phyloP scores from a whole-genome alignment of 176 grass and related monocot species.

The Juncus inflexus region DNA sequence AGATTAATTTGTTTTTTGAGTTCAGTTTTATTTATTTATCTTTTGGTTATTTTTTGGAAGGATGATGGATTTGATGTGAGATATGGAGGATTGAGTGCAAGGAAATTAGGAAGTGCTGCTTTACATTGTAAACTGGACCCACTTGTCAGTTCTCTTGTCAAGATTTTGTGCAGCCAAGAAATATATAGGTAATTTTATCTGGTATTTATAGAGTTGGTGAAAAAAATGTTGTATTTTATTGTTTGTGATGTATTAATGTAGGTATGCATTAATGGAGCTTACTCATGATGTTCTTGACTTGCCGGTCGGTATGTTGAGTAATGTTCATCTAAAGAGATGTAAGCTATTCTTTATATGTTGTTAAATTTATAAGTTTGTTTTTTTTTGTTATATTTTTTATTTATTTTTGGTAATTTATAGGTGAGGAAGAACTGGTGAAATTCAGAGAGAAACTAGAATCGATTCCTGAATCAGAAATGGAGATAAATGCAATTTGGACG shows the following conservation, averaged over 20 bases:
- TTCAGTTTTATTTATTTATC: neutral
- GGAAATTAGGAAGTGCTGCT: conserved; percentile 48
- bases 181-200: conserved; percentile 51
- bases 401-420: conserved; percentile 25
- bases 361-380: neutral
- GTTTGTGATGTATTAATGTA: conserved; percentile 8
- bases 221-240: neutral
- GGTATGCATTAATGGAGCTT: conserved; percentile 87
- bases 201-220: neutral
- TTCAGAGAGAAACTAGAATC: conserved; percentile 33
- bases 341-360: neutral
- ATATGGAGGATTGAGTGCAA: conserved; percentile 37
- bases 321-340: conserved; percentile 76
- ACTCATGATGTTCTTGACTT: conserved; percentile 52
- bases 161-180: conserved; percentile 82
- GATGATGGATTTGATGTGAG: conserved; percentile 62
- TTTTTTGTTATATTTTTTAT: conserved; percentile 5
- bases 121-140: conserved; percentile 69
- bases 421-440: conserved; percentile 49
- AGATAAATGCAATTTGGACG: conserved; percentile 35
- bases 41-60: conserved; percentile 21
- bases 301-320: conserved; percentile 67
- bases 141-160: conserved; percentile 45
- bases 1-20: neutral
- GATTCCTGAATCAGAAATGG: conserved; percentile 8